Evolutionary conservation across 768 basidiomycete species (phyloP), one percentile per base, ranked within the genome.

Genomic region (Xerocomus potaroensis): DNA sequence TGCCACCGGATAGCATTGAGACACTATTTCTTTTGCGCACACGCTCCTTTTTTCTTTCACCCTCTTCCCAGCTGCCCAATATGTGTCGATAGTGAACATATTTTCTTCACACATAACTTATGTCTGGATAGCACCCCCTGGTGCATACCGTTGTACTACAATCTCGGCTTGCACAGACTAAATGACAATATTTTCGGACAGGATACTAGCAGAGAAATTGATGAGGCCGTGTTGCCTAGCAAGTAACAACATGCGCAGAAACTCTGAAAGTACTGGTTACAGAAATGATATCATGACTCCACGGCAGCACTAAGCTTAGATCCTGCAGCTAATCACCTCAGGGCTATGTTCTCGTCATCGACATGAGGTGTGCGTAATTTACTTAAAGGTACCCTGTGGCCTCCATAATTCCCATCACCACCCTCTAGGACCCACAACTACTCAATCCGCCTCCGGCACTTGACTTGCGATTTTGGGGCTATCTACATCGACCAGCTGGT

Each of bases 91-190:
- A 37, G 37, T 34, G 15, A 16, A n/a, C 27, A 38, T 41, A 50
- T 37, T 19, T 47, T 35, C 40, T 36, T 27, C 41, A 36, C 41
- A 33, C 34, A 26, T 64, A 61, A 64, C 12, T 64, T 64, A 63
- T 63, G 30, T 41, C 48, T 33, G 50, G 26, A 51, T 33, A 34
- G 24, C 19, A 36, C 32, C 47, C n/a, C 8, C 45, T 22, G 48
- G 45, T 51, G 33, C 30, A 24, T 40, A 46, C 21, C 37, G 40
- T 7, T 62, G 61, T 62, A 63, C 41, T 48, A 49, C 49, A 41
- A 51, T 29, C 34, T 39, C 46, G 55, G 33, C 22, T 41, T 49
- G 47, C 43, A 40, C 21, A 12, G 18, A 31, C 34, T 37, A 34
- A 55, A 45, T 38, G 33, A 31, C 29, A 16, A 4, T 45, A 45